Percentiles rank a stretch among this genome's conserved stretches.
These are phyloP conservation scores for Vanrija pseudolonga DNA, from an alignment of 1,284 basidiomycete species.

Conservation along the genomic window DNA sequence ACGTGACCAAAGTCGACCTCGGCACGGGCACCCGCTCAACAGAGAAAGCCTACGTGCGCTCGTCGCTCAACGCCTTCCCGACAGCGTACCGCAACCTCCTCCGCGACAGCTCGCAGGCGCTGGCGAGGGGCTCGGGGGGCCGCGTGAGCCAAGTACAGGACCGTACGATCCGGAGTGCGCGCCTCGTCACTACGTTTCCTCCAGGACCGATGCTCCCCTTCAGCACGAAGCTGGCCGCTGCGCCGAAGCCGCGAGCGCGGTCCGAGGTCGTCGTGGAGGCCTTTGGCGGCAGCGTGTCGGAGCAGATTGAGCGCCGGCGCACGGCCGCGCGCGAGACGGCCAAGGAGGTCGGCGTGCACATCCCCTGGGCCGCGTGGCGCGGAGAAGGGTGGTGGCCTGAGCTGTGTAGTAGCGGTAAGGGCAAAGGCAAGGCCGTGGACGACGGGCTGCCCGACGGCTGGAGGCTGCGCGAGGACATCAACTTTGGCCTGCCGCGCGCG, in stretches of 20 bases:
- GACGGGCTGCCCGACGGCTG: conserved; percentile 18
- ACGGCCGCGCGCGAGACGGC: conserved; percentile 2
- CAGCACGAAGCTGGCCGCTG: conserved; percentile 15
- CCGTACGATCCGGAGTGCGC: background rate
- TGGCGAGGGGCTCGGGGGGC: background rate
- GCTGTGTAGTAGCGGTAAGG: conserved; percentile 14
- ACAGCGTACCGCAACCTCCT: conserved; percentile 12
- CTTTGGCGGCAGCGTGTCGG: background rate
- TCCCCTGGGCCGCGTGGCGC: conserved; percentile 41
- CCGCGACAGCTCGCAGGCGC: background rate
- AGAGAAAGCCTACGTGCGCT: background rate
- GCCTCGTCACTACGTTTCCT: conserved; percentile 15
- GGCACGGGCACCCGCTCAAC: background rate
- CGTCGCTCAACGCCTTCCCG: conserved; percentile 4
- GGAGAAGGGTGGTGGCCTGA: conserved; percentile 48
- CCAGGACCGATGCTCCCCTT: conserved; percentile 32
- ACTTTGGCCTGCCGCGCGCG: conserved; percentile 6
- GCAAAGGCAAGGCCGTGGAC: conserved; percentile 29
- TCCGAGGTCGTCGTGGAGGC: background rate
- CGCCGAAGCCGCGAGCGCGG: conserved; percentile 1
- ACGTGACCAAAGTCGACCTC: background rate
- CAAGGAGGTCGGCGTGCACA: conserved; percentile 4
- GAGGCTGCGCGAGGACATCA: conserved; percentile 30
- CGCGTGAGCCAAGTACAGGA: background rate
- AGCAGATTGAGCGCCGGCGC: background rate